Evolutionary conservation across 805 yeast genomes (phyloP), one percentile per base, ranked within the genome.

Genomic region (Candida alai): DNA sequence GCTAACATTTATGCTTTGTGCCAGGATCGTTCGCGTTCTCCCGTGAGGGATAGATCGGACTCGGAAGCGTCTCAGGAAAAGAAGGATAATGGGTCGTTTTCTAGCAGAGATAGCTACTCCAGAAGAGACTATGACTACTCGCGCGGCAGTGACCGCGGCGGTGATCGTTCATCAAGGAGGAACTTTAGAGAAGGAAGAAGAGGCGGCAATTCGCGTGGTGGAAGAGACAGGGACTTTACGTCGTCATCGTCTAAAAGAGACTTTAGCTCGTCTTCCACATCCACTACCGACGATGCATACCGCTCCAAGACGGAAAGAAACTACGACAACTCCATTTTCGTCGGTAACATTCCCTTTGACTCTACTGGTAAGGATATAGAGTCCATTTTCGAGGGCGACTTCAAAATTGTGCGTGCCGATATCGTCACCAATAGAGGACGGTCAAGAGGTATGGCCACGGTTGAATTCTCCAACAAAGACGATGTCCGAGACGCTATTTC

Each of bases 381-480:
- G 50, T 78, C 68, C 12, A 67, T 73, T 42, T 84, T 84, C 56
- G 60, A 67, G n/a, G 60, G 58, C 18, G 52, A 53, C 16, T 62
- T 58, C 44, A 73, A 69, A 19, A 82, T 88, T 35, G 70, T 80
- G 14, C 74, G 85, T 43, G 95, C 96, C 3, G 96, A 88, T 56
- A 80, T 89, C 34, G 81, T 87, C 28, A 78, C 80, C 2, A 71
- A 76, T 41, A 76, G 80, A 47, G 94, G 94, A 37, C 82, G 82
- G 50, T 81, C 87, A 52, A 71, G 90, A 61, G 95, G 95, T 42
- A 83, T 82, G 90, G 90, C 89, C 25, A 85, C 95, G 16, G 96
- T 88, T 26, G 96, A 88, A 58, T 89, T 81, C 50, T 65, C 77
- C 9, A 65, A 66, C 38, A 68, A 69, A 40, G 79, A 73, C 12